Conservation (phyloP, 352 stramenopile genomes). For the Phytophthora rubi region DNA sequence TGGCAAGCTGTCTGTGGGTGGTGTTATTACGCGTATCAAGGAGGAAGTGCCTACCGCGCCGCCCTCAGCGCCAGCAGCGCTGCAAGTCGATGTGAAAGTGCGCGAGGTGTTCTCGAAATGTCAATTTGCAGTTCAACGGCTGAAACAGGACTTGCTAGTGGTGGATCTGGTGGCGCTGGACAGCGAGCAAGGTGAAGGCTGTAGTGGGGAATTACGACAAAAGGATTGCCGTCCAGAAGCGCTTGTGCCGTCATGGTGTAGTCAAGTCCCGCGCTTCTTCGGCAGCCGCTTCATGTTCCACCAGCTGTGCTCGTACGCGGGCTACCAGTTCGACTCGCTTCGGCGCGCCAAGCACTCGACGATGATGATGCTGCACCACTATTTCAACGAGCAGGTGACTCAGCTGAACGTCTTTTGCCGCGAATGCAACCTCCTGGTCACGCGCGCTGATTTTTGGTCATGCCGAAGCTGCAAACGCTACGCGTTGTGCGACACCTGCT, state of each 20-base stretch:
- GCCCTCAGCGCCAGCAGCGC: slow-evolving; percentile 1
- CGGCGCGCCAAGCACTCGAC: slow-evolving; percentile 90
- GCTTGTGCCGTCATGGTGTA: slow-evolving; percentile 60
- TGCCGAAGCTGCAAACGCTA: slow-evolving; percentile 63
- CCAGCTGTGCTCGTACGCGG: slow-evolving; percentile 76
- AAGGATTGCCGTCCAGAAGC: slow-evolving; percentile 44
- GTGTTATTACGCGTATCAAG: slow-evolving; percentile 54
- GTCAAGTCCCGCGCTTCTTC: slow-evolving; percentile 76
- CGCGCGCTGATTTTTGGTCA: slow-evolving; percentile 70
- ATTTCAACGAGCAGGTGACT: slow-evolving; percentile 77
- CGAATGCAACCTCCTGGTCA: slow-evolving; percentile 82
- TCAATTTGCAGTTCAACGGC: slow-evolving; percentile 62
- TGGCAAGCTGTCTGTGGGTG: slow-evolving; percentile 50
- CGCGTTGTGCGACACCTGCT: slow-evolving; percentile 77
- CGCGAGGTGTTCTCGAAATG: slow-evolving; percentile 73
- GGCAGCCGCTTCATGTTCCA: slow-evolving; percentile 90
- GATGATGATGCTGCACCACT: slow-evolving; percentile 91
- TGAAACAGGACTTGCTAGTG: slow-evolving; percentile 84
- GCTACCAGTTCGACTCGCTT: slow-evolving; percentile 90
- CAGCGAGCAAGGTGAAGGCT: slow-evolving; percentile 14
- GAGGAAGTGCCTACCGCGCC: slow-evolving; percentile 36
- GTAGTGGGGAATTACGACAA: slow-evolving; percentile 9
- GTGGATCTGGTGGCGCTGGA: slow-evolving; percentile 57
- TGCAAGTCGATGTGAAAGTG: slow-evolving; percentile 66
- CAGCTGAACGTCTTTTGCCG: slow-evolving; percentile 82